Base-by-base conservation (phyloP, 805 yeast genomes). In the Metschnikowia arizonensis region DNA sequence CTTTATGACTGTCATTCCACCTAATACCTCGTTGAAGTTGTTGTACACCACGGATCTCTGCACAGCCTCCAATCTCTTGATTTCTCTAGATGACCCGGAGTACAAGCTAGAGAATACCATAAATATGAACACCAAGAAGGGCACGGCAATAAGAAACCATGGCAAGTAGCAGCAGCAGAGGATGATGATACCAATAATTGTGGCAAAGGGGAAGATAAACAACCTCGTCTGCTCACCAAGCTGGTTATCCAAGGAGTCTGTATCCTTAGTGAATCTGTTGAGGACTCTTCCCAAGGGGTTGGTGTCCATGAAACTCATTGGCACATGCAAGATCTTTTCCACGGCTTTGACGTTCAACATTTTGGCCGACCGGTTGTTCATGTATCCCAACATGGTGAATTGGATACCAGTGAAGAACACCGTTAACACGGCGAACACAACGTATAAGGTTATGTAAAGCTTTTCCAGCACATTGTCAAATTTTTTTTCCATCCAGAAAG, bases 141-240 rank as follows among this genome's bases (percentile, higher is more conserved):
- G 82, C 21, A 79, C 69, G 8, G 80, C 71, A 50, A 79, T 66
- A 9, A 79, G 75, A 59, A 77, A 77, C 72, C 72, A 79, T 5
- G 82, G 82, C 49, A 77, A 63, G 55, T 71, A 78, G 50, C 72
- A 67, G 45, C 72, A 67, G 62, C 79, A 74, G 53, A 77, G 69
- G 33, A 70, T 64, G 40, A 68, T 50, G 47, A 70, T 60, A 5
- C 56, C 56, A 24, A 52, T 48, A 41, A 70, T 68, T 24, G 61
- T 56, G 14, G 73, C 73, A 38, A 67, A 53, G 15, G 74, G 73
- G 57, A 67, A 69, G 14, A 70, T 47, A 46, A 71, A 68, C 46
- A 69, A 58, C 44, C 73, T 58, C 54, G 68, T 54, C 50, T 70
- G 74, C 49, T 70, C 74, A 18, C 74, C 73, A 47, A 70, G 59